phyloP scores from a whole-genome alignment of 2,329 filamentous ascomycete species.

The Sporothrix variecibatus region DNA sequence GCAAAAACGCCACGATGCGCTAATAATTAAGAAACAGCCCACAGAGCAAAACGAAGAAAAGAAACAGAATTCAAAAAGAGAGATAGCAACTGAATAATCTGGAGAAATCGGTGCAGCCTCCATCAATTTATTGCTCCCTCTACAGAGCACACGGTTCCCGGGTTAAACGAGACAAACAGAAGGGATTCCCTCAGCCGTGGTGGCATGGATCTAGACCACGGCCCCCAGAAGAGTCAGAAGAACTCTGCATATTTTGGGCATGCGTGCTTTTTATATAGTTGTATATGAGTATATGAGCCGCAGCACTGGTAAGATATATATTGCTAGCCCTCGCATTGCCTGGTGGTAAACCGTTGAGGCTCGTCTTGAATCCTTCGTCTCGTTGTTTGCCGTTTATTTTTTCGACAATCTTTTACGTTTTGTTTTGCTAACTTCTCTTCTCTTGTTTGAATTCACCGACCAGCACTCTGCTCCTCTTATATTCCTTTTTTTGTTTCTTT shows the following conservation, averaged over 20 bases:
- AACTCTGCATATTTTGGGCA: background rate
- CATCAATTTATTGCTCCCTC: background rate
- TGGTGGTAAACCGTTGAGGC: background rate
- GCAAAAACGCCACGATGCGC: background rate
- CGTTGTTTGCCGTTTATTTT: background rate
- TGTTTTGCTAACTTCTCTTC: background rate
- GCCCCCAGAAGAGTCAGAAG: background rate
- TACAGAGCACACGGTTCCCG: background rate
- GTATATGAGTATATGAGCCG: background rate
- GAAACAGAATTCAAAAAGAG: background rate
- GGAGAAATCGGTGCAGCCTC: background rate
- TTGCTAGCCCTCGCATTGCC: background rate
- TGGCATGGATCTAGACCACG: background rate
- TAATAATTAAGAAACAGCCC: background rate
- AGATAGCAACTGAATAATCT: background rate
- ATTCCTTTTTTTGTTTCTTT: background rate
- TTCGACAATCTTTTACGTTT: background rate
- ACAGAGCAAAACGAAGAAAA: background rate
- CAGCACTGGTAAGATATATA: background rate
- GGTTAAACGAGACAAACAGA: background rate
- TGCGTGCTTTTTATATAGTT: background rate
- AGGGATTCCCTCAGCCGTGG: background rate
- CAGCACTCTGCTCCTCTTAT: background rate
- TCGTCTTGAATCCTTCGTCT: background rate
- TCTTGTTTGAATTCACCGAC: background rate